Evolutionary conservation across 495 filamentous ascomycete genomes (phyloP), one percentile per base, ranked within the genome.

Genomic region (Podospora pseudopauciseta): DNA sequence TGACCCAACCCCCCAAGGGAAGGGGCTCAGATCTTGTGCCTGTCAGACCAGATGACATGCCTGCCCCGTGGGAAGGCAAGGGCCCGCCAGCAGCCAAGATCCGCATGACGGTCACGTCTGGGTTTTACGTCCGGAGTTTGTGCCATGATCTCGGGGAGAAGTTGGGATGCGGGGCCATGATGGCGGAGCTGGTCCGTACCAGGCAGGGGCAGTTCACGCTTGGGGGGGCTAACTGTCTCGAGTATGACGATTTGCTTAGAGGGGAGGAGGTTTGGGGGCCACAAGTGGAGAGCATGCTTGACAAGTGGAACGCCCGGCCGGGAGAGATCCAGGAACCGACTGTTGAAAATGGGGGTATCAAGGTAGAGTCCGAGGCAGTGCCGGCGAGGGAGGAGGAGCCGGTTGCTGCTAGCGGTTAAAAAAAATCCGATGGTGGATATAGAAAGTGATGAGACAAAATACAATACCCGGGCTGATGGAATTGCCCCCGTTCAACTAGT

Each of bases 71-170:
- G 78, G 79, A 79, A 32, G 79, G 78, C 63, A 82, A 85, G 68
- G 84, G 82, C 7, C 88, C 90, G 7, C 87, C 92, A 2, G 94
- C 93, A 7, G 89, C 87, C 55, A 91, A 86, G 75, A 86, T 99
- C 62, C 87, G 88, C 65, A 92, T 99, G 91, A 96, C 91, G 1
- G 95, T 97, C 55, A 90, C 93, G 4, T 97, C 93, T 4, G 95
- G 95, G 56, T 99, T 98, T 83, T 99, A 99, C 79, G 95, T 99
- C 55, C 91, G 95, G 65, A 94, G 90, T 44, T 84, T 99, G 57
- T 91, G 92, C 65, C 93, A 98, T 73, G 96, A 99, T 73, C 84
- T 99, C 32, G 95, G 95, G 19, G 85, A 88, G 71, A 91, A 93
- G 57, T 80, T 96, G 13, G 88, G 89, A 27, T 96, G 91, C 44